phyloP scores from a whole-genome alignment of 1,284 basidiomycete species.

The Thelephora terrestris region DNA sequence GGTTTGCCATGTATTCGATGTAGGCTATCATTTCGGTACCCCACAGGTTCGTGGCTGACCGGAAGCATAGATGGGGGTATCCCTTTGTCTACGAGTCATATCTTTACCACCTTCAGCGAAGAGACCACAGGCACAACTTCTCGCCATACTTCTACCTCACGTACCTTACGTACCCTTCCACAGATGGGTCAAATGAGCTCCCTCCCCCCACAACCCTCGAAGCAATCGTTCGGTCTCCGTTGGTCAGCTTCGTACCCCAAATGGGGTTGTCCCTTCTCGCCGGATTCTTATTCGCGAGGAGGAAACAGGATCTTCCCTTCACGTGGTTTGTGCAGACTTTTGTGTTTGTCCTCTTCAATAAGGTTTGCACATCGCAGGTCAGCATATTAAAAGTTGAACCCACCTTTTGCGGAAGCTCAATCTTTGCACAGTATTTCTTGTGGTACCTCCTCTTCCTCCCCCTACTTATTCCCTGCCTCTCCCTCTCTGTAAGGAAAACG shows the following conservation, averaged over 20 bases:
- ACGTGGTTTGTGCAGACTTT: constrained; percentile 90
- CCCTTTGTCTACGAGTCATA: constrained; percentile 91
- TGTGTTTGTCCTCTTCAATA: constrained; percentile 91
- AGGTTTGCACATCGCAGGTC: constrained; percentile 96
- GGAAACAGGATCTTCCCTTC: constrained; percentile 52
- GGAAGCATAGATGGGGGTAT: constrained; percentile 70
- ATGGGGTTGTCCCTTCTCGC: constrained; percentile 56
- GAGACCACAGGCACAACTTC: constrained; percentile 98
- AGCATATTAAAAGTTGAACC: constrained; percentile 15
- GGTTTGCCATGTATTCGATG: constrained; percentile 65
- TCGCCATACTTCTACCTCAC: constrained; percentile 94
- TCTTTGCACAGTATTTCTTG: constrained; percentile 74
- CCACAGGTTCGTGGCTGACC: constrained; percentile 3
- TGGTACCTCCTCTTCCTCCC: constrained; percentile 95
- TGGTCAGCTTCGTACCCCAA: constrained; percentile 69
- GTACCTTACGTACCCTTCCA: constrained; percentile 64
- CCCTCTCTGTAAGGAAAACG: constrained; percentile 35
- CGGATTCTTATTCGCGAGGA: constrained; percentile 54
- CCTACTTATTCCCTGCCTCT: constrained; percentile 61
- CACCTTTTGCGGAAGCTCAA: not conserved
- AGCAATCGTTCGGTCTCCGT: constrained; percentile 44
- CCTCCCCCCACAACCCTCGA: constrained; percentile 34
- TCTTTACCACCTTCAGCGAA: constrained; percentile 83
- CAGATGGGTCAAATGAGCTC: constrained; percentile 19
- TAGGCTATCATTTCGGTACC: constrained; percentile 31